Evolutionary conservation across 805 yeast species (phyloP).

Genomic region (Saccharomycopsis fibuligera): DNA sequence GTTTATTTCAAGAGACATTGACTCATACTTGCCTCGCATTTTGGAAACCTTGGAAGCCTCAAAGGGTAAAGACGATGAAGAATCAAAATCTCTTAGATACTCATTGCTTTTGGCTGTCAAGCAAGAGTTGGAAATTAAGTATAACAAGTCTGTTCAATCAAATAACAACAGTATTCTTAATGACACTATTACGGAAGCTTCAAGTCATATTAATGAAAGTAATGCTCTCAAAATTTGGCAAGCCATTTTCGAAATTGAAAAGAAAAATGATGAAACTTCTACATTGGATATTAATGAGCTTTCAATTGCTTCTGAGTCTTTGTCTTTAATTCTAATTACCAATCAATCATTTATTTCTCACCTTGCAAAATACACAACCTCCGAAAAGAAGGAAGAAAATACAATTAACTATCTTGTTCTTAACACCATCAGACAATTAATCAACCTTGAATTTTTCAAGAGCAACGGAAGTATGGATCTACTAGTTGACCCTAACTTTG

Average conservation of each 20-base stretch:
- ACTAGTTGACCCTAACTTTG: conserved; percentile 24
- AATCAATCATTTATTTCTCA: not conserved
- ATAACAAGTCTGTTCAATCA: conserved; percentile 7
- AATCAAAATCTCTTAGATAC: conserved; percentile 18
- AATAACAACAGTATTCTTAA: conserved; percentile 25
- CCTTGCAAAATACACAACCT: not conserved
- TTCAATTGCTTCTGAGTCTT: conserved; percentile 25
- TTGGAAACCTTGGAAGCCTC: conserved; percentile 27
- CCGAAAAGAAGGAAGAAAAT: not conserved
- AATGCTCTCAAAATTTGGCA: conserved; percentile 8
- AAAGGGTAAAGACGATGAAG: conserved; percentile 16
- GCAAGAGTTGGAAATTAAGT: conserved; percentile 24
- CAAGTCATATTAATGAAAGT: conserved; percentile 15
- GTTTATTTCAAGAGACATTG: conserved; percentile 35
- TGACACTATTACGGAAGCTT: conserved; percentile 24
- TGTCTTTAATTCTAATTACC: conserved; percentile 22
- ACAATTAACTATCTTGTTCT: conserved; percentile 8
- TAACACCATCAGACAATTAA: conserved; percentile 10
- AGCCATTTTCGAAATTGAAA: conserved; percentile 4
- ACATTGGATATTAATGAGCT: conserved; percentile 18
- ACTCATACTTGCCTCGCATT: conserved; percentile 34
- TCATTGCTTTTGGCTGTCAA: conserved; percentile 30
- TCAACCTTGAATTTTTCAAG: conserved; percentile 19
- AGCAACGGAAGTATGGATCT: conserved; percentile 27
- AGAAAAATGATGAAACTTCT: not conserved